phyloP scores from a whole-genome alignment of 345 rosid species.

The Laguncularia racemosa region DNA sequence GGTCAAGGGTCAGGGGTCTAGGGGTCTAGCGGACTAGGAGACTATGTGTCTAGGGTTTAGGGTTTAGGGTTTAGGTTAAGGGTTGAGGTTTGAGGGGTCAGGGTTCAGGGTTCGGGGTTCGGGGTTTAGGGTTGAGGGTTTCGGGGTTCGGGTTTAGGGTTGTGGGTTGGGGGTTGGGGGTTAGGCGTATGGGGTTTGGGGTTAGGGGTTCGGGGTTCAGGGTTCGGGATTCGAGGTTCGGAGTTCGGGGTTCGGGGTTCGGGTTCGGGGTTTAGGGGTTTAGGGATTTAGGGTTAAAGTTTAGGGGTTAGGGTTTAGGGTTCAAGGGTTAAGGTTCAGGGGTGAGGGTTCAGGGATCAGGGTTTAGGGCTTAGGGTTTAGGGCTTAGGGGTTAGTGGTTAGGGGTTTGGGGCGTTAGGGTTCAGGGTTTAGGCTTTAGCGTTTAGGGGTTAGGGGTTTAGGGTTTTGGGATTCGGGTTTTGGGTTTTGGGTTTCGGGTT shows the following conservation, averaged over 20 bases:
- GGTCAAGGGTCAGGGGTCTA: too few relatives aligned
- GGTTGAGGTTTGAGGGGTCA: background rate
- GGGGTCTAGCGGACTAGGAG: background rate
- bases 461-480: conserved; percentile 1
- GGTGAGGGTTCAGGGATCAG: background rate
- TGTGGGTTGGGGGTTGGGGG: background rate
- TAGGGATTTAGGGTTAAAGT: background rate
- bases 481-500: conserved; percentile 5
- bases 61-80: background rate
- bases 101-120: background rate
- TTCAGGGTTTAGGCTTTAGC: background rate
- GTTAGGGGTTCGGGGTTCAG: too few relatives aligned
- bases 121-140: background rate
- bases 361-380: background rate
- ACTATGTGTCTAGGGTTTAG: background rate
- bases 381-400: background rate
- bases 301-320: background rate
- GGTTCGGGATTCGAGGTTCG: background rate
- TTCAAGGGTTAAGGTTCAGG: background rate
- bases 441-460: background rate
- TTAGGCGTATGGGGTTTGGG: too few relatives aligned
- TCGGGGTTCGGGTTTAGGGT: background rate
- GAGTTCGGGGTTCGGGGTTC: background rate
- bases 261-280: background rate
- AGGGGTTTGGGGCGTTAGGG: background rate